These are phyloP conservation scores for Crithidia sp. DNA, from an alignment of 208 protist species.

Conservation along the genomic window DNA sequence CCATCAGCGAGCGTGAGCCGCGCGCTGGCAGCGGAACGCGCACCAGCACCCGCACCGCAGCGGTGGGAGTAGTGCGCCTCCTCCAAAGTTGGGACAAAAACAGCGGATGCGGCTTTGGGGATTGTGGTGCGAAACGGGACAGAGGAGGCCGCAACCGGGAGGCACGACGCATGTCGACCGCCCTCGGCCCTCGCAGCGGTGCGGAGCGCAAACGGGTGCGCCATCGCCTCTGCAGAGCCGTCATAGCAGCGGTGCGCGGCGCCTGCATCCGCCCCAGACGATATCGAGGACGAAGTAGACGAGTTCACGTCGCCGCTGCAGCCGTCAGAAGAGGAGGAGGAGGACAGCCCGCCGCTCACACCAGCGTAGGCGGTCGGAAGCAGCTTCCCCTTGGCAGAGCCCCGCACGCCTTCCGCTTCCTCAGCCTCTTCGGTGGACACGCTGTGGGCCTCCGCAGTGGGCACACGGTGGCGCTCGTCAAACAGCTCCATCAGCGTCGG, in stretches of 20 bases:
- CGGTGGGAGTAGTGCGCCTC: not conserved
- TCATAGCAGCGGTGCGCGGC: not conserved
- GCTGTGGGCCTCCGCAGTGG: not conserved
- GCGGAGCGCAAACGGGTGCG: not conserved
- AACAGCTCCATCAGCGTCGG: not conserved
- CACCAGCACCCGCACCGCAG: not conserved
- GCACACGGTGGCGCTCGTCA: slow-evolving; percentile 6
- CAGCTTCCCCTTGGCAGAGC: not conserved
- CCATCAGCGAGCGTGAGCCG: slow-evolving; percentile 7
- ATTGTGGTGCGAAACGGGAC: slow-evolving; percentile 2
- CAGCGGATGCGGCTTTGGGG: slow-evolving; percentile 18
- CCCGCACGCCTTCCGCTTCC: not conserved
- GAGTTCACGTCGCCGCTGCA: slow-evolving; percentile 7
- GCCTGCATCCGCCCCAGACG: not conserved
- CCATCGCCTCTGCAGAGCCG: not conserved
- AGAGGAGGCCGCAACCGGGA: not conserved
- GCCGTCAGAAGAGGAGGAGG: slow-evolving; percentile 2
- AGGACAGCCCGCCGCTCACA: not conserved
- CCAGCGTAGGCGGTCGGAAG: not conserved
- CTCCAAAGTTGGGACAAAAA: slow-evolving; percentile 27
- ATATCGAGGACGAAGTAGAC: not conserved
- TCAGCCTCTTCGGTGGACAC: not conserved
- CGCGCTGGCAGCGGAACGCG: not conserved
- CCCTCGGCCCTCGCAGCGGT: not conserved
- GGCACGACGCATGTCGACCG: not conserved